Base-by-base conservation (phyloP, 345 rosid species). In the Corymbia maculata region DNA sequence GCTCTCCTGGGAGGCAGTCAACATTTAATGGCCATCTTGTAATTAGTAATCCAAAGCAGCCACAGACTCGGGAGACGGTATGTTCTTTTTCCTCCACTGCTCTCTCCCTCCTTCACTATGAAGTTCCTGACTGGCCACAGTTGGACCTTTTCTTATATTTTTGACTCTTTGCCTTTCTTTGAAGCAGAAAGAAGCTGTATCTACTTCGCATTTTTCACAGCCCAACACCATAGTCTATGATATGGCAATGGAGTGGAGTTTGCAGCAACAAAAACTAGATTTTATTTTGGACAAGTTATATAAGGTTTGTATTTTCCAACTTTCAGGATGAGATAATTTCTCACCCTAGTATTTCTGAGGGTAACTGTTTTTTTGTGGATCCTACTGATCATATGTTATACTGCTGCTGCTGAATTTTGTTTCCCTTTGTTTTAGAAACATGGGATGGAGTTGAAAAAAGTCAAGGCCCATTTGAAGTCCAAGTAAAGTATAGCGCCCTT, bases 121-220 rank as follows among this genome's bases (percentile, higher is more conserved):
- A 86, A 30, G 61, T 21, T 32, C 64, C 87, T 51, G 87, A 86
- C 64, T 51, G 64, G 49, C n/a, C 68, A 53, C 45, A 45, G 26
- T 51, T 22, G 53, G 45, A 47, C 82, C 85, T 21, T 45, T 51
- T 85, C 19, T 30, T 49, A 79, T 82, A 9, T 82, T 59, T 79
- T 61, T 52, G 47, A 52, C 36, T 51, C 66, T 53, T 44, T 59
- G 3, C 50, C 86, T 13, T 55, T 44, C 87, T 59, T 86, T 53
- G 50, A 21, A 51, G 64, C 91, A 98, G 99, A 94, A 92, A 91
- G 95, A 94, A 88, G 95, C 97, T 4, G 94, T 96, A 86, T 93
- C 98, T 91, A 96, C 98, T 84, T 95, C 99, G 51, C 99, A 95
- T 93, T 94, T 94, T 90, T 93, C 98, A 90, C 99, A 98, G 90